These are phyloP conservation scores for Zymoseptoria brevis DNA, from an alignment of 2,329 filamentous ascomycete species.

Conservation along the genomic window DNA sequence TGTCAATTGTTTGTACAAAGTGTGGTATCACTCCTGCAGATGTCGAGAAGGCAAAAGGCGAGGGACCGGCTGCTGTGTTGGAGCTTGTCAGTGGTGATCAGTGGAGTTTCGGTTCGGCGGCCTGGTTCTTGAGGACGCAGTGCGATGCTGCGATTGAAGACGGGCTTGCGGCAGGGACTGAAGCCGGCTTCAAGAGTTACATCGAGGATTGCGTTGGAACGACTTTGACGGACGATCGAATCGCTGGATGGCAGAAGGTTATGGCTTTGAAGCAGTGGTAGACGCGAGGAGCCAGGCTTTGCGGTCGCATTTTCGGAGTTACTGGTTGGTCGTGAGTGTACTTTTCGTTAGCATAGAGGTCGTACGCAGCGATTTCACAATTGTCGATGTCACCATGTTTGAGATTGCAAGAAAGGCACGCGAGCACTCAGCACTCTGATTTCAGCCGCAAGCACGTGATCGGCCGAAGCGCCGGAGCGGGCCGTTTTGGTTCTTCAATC, in stretches of 20 bases:
- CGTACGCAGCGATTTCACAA: too few relatives aligned
- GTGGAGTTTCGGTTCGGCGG: conserved; percentile 50
- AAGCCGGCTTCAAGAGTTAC: conserved; percentile 47
- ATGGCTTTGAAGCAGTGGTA: conserved; percentile 26
- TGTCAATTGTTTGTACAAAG: conserved; percentile 30
- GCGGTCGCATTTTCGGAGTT: background rate
- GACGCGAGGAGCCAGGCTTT: too few relatives aligned
- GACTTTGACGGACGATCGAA: conserved; percentile 38
- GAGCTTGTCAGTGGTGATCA: conserved; percentile 43
- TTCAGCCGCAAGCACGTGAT: background rate
- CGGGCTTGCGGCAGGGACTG: conserved; percentile 39
- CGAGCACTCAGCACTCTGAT: background rate
- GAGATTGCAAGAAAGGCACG: background rate
- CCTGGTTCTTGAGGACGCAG: conserved; percentile 54
- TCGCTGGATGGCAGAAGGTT: conserved; percentile 44
- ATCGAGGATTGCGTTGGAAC: conserved; percentile 48
- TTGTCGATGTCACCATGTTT: background rate
- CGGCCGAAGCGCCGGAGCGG: background rate
- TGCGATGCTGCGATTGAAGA: conserved; percentile 40
- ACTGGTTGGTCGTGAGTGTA: background rate
- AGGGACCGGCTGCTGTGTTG: conserved; percentile 40
- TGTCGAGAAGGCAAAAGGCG: conserved; percentile 26
- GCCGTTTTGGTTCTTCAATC: background rate
- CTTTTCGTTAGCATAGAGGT: too few relatives aligned
- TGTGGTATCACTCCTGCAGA: conserved; percentile 19